Evolutionary conservation across 2,329 filamentous ascomycete species (phyloP), one percentile per base, ranked within the genome.

Genomic region (Ophiocordyceps camponoti-leonardi): DNA sequence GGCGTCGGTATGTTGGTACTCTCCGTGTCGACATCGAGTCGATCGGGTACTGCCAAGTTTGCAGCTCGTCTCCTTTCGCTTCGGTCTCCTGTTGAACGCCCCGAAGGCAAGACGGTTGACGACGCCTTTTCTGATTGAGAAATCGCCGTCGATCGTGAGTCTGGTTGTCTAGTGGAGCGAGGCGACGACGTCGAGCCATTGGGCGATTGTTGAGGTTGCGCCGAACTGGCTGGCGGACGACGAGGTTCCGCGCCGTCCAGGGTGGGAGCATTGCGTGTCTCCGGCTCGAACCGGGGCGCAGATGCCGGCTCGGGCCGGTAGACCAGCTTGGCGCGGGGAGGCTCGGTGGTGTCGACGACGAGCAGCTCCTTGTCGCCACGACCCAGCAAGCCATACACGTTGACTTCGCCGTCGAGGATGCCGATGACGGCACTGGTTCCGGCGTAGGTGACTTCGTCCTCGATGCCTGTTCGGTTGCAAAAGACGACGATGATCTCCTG

Each of bases 361-460:
- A 88, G 60, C 1, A 86, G 61, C 2, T 75, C 75, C 53, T 83
- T 78, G 46, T 82, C 75, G 1, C 74, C 76, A n/a, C 83, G 79
- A 0, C 83, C 82, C 3, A 86, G 63, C 0, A 85, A 63, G 0
- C 83, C 82, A 45, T 81, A 86, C 0, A 87, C 69, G 43, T 63
- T 77, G 11, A 86, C 77, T 41, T 78, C 74, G 0, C 81, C 83
- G 6, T 67, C 61, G 11, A 74, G 66, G 28, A 90, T 73, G 4
- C 78, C 77, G 28, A 88, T 60, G 0, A 88, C 79, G 0, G 79
- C 73, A 49, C 80, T 86, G 0, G 81, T 86, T 0, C 85, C 85
- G 0, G 83, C 79, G 59, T 86, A 92, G 0, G 75, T 70, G 0
- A 70, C 78, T 0, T 77, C 71, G 6, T 68, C 73, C 52, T 90